Conservation (phyloP, 164 flowering plant genomes). For the Buxus sempervirens region DNA sequence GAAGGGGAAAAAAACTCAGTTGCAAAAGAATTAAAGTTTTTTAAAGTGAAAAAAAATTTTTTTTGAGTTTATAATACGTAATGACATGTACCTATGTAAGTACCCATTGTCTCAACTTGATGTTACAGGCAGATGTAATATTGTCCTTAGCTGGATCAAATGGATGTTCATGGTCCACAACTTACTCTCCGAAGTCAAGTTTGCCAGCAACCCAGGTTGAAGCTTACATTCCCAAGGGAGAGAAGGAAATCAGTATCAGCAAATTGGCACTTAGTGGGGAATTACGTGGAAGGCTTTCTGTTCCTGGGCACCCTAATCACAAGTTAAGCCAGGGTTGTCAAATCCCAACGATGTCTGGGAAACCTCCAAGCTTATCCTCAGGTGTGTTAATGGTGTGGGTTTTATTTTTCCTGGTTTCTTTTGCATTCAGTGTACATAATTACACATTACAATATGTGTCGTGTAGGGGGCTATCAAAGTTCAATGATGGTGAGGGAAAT, state of each 20-base stretch:
- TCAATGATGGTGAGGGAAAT: conserved; percentile 24
- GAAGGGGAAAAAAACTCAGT: no score
- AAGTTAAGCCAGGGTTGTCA: conserved; percentile 35
- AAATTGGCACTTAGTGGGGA: conserved; percentile 33
- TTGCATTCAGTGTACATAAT: background rate
- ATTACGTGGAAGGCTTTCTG: conserved; percentile 33
- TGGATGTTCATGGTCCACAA: conserved; percentile 95
- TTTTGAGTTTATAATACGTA: no score
- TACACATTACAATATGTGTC: background rate
- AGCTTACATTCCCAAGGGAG: conserved; percentile 28
- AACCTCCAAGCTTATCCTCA: conserved; percentile 9
- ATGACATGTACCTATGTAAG: no score
- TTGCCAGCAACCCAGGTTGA: conserved; percentile 29
- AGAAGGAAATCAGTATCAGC: conserved; percentile 31
- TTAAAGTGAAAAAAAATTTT: no score
- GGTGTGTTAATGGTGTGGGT: background rate
- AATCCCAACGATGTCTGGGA: conserved; percentile 25
- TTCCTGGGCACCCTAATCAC: conserved; percentile 30
- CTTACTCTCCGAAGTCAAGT: conserved; percentile 46
- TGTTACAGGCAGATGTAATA: conserved; percentile 84
- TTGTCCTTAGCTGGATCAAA: conserved; percentile 94
- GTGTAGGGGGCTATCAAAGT: conserved; percentile 35
- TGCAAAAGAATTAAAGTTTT: no score
- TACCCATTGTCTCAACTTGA: background rate
- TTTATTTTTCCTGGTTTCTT: background rate